phyloP scores from a whole-genome alignment of 2,329 filamentous ascomycete species.

The Calonectria pseudoturangicola region DNA sequence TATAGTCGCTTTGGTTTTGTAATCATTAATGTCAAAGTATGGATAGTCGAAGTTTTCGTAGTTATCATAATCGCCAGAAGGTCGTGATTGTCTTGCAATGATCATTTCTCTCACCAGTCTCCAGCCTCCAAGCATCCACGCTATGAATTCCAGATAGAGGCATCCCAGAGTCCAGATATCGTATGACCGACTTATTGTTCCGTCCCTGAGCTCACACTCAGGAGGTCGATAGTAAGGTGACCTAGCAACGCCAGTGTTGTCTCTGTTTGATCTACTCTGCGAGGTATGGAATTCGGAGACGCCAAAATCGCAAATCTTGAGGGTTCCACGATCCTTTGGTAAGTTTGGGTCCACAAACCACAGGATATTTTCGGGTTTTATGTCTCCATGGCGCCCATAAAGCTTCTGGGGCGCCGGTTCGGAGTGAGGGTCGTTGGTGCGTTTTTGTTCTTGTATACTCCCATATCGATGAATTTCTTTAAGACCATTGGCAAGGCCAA shows the following conservation, averaged over 20 bases:
- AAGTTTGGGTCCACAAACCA: background rate
- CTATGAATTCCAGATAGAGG: background rate
- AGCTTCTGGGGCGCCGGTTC: background rate
- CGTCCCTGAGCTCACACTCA: background rate
- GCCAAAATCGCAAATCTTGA: background rate
- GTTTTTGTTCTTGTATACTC: background rate
- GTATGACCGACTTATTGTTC: background rate
- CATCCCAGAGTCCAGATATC: background rate
- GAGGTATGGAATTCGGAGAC: background rate
- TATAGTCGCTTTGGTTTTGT: background rate
- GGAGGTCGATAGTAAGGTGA: background rate
- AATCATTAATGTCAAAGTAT: background rate
- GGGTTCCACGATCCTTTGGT: background rate
- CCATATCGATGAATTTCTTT: background rate
- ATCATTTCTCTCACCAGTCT: background rate
- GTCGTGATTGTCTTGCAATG: background rate
- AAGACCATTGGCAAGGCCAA: background rate
- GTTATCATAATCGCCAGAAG: background rate
- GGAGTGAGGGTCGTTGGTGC: background rate
- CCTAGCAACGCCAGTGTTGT: background rate
- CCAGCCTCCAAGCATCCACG: background rate
- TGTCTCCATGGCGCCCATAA: background rate
- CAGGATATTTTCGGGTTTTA: background rate
- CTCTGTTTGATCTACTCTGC: background rate
- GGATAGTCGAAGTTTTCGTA: slow-evolving; percentile 1